These are phyloP conservation scores for Pisolithus thermaeus DNA, from an alignment of 1,284 basidiomycete species.

Conservation along the genomic window DNA sequence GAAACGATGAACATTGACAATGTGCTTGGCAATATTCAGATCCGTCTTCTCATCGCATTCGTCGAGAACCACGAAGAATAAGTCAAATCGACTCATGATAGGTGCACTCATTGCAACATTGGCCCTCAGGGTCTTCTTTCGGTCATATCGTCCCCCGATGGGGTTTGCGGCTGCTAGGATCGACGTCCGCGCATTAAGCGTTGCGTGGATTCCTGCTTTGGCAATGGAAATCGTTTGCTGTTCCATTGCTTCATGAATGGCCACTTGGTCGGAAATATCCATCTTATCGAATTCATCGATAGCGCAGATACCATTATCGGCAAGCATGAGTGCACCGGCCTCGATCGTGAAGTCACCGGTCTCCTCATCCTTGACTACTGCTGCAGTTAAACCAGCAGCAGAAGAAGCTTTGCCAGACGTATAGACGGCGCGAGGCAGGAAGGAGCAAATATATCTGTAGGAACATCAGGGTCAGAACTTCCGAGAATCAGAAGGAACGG, in stretches of 20 bases:
- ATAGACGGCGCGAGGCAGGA: conserved; percentile 97
- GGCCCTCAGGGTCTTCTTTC: conserved; percentile 89
- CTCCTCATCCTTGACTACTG: conserved; percentile 98
- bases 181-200: conserved; percentile 94
- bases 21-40: conserved; percentile 92
- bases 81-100: conserved; percentile 98
- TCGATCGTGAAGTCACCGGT: conserved; percentile 99
- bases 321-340: conserved; percentile 97
- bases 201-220: conserved; percentile 98
- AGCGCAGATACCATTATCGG: conserved; percentile 98
- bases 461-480: background rate
- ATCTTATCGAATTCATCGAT: conserved; percentile 99
- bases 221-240: conserved; percentile 99
- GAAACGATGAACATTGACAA: conserved; percentile 96
- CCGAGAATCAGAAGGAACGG: conserved; percentile 23
- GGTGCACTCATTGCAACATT: conserved; percentile 98
- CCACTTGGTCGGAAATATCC: conserved; percentile 98
- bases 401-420: conserved; percentile 99
- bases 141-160: conserved; percentile 92
- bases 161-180: conserved; percentile 99
- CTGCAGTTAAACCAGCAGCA: conserved; percentile 97
- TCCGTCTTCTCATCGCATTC: conserved; percentile 95
- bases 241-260: conserved; percentile 99
- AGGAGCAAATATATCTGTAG: conserved; percentile 94
- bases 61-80: conserved; percentile 98